Base-by-base conservation (phyloP, 169 alveolate genomes). In the Plasmodium blacklocki region DNA sequence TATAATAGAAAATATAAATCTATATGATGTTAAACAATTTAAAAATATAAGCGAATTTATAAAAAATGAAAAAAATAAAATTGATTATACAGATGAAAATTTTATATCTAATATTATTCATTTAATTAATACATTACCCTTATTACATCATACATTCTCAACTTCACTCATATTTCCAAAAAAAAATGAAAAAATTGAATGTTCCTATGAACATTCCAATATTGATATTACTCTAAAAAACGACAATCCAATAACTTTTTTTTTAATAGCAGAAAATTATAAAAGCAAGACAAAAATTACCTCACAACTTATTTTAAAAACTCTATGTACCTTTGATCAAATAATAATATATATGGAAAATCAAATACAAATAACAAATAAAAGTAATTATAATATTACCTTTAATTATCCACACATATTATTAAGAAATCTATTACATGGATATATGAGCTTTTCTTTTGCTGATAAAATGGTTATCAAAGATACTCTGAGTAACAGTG, bases 81-180 rank as follows among this genome's bases (percentile, higher is more conserved):
- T 39, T 2, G 23, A 39, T 49, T 71, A 19, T 50, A 49, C 80
- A 2, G 80, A 71, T 11, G 49, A 50, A 15, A 2, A 49, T 49
- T 71, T 71, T 19, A 71, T 71, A 49, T n/a, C 43, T 47, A 71
- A 71, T 71, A 64, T 71, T 47, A 71, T 71, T 9, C 64, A 8
- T 50, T 14, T 71, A 71, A 21, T 71, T 8, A 71, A 52, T 12
- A 18, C 66, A 8, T 8, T 71, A 21, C 18, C 12, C 12, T 19
- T 71, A 3, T 50, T 71, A 9, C 18, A 71, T 71, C 11, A 45
- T 19, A 71, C 80, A 12, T 71, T 50, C 54, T 18, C 62, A 4
- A 71, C 49, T 9, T 71, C 80, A 12, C 54, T 19, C 19, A 19
- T 71, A 6, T 71, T 71, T 18, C 43, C 80, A 19, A 71, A 71